Evolutionary conservation across 768 basidiomycete genomes (phyloP).

Genomic region (Tricholomella constricta): DNA sequence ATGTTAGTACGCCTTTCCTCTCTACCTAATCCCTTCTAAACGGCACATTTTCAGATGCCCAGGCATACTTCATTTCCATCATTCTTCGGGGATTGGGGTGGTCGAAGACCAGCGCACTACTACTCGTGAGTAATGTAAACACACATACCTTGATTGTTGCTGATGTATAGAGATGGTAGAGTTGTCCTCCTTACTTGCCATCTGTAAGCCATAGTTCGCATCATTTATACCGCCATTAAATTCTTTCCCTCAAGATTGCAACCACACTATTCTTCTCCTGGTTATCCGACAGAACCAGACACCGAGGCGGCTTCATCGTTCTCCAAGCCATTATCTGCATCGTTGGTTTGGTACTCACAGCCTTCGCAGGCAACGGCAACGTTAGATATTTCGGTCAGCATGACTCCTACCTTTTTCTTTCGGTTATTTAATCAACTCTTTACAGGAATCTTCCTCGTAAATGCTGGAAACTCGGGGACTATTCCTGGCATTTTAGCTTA

Average conservation of each 20-base stretch:
- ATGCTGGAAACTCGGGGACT: constrained; percentile 44
- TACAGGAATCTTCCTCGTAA: constrained; percentile 45
- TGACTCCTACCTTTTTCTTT: not conserved
- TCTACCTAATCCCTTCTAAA: not conserved
- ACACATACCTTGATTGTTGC: not conserved
- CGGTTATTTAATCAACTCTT: constrained; percentile 3
- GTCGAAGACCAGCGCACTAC: constrained; percentile 35
- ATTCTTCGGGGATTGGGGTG: constrained; percentile 51
- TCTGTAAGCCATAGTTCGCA: constrained; percentile 30
- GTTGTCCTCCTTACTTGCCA: constrained; percentile 48
- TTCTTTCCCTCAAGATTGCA: constrained; percentile 28
- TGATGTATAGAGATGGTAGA: constrained; percentile 26
- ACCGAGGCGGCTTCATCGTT: constrained; percentile 44
- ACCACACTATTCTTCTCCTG: constrained; percentile 47
- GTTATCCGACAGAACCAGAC: constrained; percentile 44
- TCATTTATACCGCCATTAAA: not conserved
- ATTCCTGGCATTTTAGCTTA: constrained; percentile 48
- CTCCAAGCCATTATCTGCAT: constrained; percentile 40
- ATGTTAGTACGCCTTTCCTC: constrained; percentile 26
- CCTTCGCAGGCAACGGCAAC: constrained; percentile 36
- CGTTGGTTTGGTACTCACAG: constrained; percentile 39
- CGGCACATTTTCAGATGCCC: constrained; percentile 30
- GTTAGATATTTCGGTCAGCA: constrained; percentile 46
- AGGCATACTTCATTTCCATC: constrained; percentile 48
- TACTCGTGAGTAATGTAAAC: constrained; percentile 35